These are phyloP conservation scores for Ustilago tritici DNA, from an alignment of 1,284 basidiomycete genomes.

Conservation along the genomic window DNA sequence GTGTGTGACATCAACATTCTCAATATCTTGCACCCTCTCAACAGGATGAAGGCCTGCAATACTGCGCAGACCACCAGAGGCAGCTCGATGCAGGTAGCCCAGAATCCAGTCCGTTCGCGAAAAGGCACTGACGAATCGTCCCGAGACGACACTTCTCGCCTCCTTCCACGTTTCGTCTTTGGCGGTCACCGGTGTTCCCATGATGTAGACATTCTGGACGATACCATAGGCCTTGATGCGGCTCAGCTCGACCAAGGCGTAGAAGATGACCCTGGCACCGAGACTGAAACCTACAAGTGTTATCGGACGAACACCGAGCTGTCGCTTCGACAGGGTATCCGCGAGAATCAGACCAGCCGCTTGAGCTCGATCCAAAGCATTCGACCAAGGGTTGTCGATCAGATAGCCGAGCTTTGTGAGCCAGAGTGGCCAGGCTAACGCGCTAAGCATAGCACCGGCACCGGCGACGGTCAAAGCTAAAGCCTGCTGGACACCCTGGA, in stretches of 20 bases:
- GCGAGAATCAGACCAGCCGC: constrained; percentile 68
- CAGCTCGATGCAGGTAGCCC: constrained; percentile 67
- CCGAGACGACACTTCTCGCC: constrained; percentile 62
- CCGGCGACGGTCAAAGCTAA: constrained; percentile 66
- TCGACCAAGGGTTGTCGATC: constrained; percentile 70
- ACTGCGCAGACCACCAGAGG: constrained; percentile 65
- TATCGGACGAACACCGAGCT: constrained; percentile 68
- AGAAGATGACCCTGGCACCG: constrained; percentile 68
- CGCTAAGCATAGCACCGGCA: constrained; percentile 59
- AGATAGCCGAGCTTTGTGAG: constrained; percentile 68
- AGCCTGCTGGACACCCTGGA: constrained; percentile 68
- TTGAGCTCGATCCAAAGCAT: constrained; percentile 64
- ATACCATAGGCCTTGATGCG: constrained; percentile 66
- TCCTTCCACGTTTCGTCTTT: constrained; percentile 64
- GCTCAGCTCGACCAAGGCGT: constrained; percentile 64
- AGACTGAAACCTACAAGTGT: constrained; percentile 68
- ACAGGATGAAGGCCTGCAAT: constrained; percentile 68
- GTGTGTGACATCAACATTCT: constrained; percentile 68
- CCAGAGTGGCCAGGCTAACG: constrained; percentile 68
- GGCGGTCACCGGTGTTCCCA: constrained; percentile 67
- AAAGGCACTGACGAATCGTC: constrained; percentile 68
- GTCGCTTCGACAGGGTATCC: constrained; percentile 63
- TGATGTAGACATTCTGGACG: constrained; percentile 68
- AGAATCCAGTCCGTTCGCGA: constrained; percentile 69
- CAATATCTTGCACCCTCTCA: constrained; percentile 63